A percentile compares a stretch with the other conserved stretches of the same genome.
These are phyloP conservation scores for Fusarium aywerte DNA, from an alignment of 2,329 filamentous ascomycete species.

Conservation along the genomic window DNA sequence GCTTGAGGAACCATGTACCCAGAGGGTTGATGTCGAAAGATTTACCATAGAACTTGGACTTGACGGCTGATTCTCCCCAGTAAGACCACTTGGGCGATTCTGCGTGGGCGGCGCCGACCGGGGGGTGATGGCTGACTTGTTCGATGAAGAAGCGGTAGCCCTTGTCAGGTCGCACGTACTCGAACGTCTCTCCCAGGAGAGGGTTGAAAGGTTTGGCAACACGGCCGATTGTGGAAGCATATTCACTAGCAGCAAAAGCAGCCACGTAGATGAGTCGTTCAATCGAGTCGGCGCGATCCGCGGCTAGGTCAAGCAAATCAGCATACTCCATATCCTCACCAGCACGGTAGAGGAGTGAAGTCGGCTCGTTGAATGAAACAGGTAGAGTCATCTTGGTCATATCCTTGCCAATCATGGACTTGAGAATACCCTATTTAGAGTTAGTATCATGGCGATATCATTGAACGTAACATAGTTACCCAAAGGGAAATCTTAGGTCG, in stretches of 20 bases:
- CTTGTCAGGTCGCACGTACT: slow-evolving; percentile 95
- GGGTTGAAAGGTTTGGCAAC: slow-evolving; percentile 99
- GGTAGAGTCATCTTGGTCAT: slow-evolving; percentile 99
- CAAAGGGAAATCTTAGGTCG: slow-evolving; percentile 94
- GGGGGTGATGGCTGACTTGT: slow-evolving; percentile 97
- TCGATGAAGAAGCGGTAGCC: slow-evolving; percentile 99
- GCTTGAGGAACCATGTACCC: slow-evolving; percentile 93
- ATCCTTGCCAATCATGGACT: slow-evolving; percentile 99
- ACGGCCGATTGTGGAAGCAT: slow-evolving; percentile 94
- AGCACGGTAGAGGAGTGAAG: slow-evolving; percentile 91
- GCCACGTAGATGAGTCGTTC: slow-evolving; percentile 95
- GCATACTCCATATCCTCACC: slow-evolving; percentile 99
- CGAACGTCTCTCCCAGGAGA: slow-evolving; percentile 93
- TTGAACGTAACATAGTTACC: slow-evolving; percentile 66
- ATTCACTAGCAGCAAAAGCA: slow-evolving; percentile 95
- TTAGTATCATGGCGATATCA: slow-evolving; percentile 33
- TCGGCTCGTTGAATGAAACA: slow-evolving; percentile 98
- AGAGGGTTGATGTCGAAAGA: slow-evolving; percentile 97
- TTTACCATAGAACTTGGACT: slow-evolving; percentile 96
- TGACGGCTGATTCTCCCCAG: slow-evolving; percentile 94
- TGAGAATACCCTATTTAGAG: slow-evolving; percentile 80
- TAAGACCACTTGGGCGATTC: slow-evolving; percentile 97
- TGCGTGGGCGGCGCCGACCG: slow-evolving; percentile 90
- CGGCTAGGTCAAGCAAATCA: slow-evolving; percentile 88
- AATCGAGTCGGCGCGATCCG: slow-evolving; percentile 84